Evolutionary conservation across 257 asterid genomes (phyloP).

Genomic region (Capsicum rhomboideum): DNA sequence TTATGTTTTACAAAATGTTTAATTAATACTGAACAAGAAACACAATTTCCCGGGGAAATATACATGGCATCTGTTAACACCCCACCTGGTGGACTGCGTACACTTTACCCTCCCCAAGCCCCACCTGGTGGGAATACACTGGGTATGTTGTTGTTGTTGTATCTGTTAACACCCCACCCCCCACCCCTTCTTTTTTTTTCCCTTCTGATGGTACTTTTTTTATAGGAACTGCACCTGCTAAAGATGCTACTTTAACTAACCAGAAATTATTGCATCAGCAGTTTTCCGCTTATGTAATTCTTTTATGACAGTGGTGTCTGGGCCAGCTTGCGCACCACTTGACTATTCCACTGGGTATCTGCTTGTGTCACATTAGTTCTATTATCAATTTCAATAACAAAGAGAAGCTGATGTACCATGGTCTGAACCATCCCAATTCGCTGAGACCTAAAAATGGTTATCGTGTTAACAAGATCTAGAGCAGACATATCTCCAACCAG

Average conservation of each 20-base stretch:
- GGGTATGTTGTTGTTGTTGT: too few species aligned
- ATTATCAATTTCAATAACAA: neutral
- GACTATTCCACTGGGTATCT: neutral
- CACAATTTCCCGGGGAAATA: neutral
- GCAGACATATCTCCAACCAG: conserved; percentile 79
- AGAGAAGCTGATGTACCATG: conserved; percentile 35
- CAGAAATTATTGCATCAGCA: neutral
- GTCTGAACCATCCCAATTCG: conserved; percentile 93
- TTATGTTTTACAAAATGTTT: neutral
- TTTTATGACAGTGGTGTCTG: neutral
- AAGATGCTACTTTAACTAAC: neutral
- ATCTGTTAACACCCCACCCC: too few species aligned
- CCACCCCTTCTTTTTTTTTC: neutral
- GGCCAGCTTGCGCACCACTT: neutral
- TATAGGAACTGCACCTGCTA: neutral
- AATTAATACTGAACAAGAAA: neutral
- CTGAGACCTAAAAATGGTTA: conserved; percentile 65
- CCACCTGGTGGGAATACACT: too few species aligned
- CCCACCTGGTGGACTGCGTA: too few species aligned
- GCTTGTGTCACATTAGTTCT: neutral
- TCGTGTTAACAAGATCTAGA: conserved; percentile 56
- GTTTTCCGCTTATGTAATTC: neutral
- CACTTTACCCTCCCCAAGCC: too few species aligned
- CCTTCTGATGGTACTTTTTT: neutral
- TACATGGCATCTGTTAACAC: neutral